Conservation (phyloP, 768 basidiomycete genomes). For the Pulveroboletus sp. region DNA sequence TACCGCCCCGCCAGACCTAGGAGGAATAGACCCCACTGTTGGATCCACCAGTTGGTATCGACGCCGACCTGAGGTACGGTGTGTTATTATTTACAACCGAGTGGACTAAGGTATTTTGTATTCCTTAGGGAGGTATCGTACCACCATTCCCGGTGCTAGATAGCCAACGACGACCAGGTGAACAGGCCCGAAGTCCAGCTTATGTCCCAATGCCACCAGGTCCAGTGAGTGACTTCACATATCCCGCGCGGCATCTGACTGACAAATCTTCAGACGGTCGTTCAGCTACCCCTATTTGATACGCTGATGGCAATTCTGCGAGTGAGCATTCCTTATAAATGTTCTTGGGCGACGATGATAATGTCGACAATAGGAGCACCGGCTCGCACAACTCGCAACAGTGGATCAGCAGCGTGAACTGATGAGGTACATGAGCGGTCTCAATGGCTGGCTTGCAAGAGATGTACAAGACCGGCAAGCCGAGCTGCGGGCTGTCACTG, state of each 20-base stretch:
- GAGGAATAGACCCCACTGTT: constrained; percentile 12
- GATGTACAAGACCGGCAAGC: constrained; percentile 77
- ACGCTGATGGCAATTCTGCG: constrained; percentile 65
- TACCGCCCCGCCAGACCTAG: constrained; percentile 23
- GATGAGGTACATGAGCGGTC: constrained; percentile 69
- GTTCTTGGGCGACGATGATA: constrained; percentile 1
- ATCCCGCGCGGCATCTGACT: background rate
- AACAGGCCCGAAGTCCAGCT: constrained; percentile 23
- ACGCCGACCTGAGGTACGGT: constrained; percentile 16
- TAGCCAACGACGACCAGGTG: constrained; percentile 17
- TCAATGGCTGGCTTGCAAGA: constrained; percentile 76
- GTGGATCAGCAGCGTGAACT: constrained; percentile 76
- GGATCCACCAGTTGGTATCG: constrained; percentile 24
- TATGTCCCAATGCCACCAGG: constrained; percentile 47
- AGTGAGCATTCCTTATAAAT: constrained; percentile 34
- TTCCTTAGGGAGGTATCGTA: constrained; percentile 16
- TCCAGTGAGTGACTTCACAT: constrained; percentile 40
- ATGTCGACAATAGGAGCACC: constrained; percentile 56
- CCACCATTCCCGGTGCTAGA: constrained; percentile 27
- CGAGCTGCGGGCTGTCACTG: constrained; percentile 62
- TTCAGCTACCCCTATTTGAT: constrained; percentile 63
- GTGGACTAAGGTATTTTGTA: background rate
- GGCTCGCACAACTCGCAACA: constrained; percentile 65
- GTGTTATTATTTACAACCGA: background rate
- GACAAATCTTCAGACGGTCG: constrained; percentile 42